phyloP scores from a whole-genome alignment of 176 grass and related monocot species.

The Saccharum officinarum region DNA sequence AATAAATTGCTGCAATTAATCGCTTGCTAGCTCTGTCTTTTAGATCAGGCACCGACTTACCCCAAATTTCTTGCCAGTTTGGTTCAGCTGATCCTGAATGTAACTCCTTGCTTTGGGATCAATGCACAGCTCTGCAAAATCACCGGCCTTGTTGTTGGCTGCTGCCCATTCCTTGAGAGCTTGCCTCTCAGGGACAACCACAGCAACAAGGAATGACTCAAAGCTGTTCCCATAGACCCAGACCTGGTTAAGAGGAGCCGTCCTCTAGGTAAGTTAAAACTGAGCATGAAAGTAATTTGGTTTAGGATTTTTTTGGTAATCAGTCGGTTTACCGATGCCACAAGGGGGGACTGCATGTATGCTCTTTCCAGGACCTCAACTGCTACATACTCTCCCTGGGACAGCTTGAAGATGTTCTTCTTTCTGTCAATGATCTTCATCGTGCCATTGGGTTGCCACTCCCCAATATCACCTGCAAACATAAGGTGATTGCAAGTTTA shows the following conservation, averaged over 20 bases:
- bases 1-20: not conserved
- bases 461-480: constrained; percentile 75
- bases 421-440: constrained; percentile 98
- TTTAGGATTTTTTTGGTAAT: not conserved
- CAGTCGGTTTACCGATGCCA: constrained; percentile 27
- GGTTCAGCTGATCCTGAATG: constrained; percentile 75
- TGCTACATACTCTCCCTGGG: constrained; percentile 94
- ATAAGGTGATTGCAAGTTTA: not conserved
- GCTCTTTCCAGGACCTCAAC: constrained; percentile 80
- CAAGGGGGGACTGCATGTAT: constrained; percentile 69
- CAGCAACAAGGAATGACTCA: constrained; percentile 84
- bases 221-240: constrained; percentile 98
- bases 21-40: not conserved
- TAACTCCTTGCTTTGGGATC: constrained; percentile 66
- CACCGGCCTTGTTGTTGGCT: constrained; percentile 42
- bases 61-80: constrained; percentile 61
- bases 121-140: constrained; percentile 62
- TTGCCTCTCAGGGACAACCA: constrained; percentile 84
- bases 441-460: constrained; percentile 85
- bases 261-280: not conserved
- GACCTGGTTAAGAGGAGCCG: constrained; percentile 42
- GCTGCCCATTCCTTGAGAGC: constrained; percentile 72
- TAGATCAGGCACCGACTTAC: constrained; percentile 12
- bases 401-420: constrained; percentile 98
- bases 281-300: not conserved